Evolutionary conservation across 208 protist genomes (phyloP).

Genomic region (Trypanosoma vivax): DNA sequence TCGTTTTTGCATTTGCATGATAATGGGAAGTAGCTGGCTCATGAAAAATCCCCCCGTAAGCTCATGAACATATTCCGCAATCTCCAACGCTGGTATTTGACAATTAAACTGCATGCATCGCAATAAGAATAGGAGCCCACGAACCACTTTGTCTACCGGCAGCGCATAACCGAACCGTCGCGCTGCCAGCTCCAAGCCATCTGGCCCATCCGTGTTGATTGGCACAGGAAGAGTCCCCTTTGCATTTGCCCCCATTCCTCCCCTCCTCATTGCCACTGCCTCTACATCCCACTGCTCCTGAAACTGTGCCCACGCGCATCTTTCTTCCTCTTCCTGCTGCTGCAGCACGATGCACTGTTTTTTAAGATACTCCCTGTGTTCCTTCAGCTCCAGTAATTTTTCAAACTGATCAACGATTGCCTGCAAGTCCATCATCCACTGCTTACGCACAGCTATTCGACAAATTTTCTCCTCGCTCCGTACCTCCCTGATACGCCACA

Average conservation of each 20-base stretch:
- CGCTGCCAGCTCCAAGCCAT: constrained; percentile 9
- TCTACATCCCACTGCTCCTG: not conserved
- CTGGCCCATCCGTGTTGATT: not conserved
- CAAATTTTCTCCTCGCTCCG: constrained; percentile 27
- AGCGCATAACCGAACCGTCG: constrained; percentile 42
- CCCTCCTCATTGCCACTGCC: not conserved
- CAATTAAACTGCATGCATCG: constrained; percentile 30
- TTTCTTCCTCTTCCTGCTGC: constrained; percentile 1
- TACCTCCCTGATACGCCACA: constrained; percentile 26
- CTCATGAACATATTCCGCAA: constrained; percentile 36
- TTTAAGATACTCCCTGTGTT: not conserved
- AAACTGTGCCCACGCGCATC: not conserved
- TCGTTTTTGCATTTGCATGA: constrained; percentile 25
- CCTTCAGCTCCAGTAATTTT: not conserved
- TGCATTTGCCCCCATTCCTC: not conserved
- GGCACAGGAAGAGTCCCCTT: not conserved
- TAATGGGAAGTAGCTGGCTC: constrained; percentile 40
- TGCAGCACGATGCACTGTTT: not conserved
- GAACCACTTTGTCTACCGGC: constrained; percentile 38
- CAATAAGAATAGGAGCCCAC: constrained; percentile 38
- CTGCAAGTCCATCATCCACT: constrained; percentile 10
- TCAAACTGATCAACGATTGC: not conserved
- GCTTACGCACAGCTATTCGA: not conserved
- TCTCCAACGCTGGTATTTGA: constrained; percentile 23
- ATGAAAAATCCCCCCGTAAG: constrained; percentile 55